A percentile compares a stretch with the other conserved stretches of the same genome.
phyloP scores from a whole-genome alignment of 176 grass and related monocot species.

The Guadua angustifolia region DNA sequence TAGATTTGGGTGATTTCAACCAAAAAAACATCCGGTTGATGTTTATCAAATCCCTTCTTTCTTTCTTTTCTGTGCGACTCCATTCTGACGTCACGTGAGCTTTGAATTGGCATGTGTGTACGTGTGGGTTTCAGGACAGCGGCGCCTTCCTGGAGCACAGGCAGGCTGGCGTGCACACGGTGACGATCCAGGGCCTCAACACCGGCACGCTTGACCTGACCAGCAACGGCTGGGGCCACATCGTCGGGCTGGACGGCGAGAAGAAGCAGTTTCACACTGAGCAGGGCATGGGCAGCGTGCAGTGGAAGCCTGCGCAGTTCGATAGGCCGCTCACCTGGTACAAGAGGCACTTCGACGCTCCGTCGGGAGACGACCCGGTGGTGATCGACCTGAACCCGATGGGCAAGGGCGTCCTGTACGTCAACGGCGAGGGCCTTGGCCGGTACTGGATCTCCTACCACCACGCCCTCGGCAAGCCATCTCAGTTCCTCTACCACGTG shows the following conservation, averaged over 20 bases:
- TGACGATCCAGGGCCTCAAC: slow-evolving; percentile 73
- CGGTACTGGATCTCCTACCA: slow-evolving; percentile 83
- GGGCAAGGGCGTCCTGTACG: slow-evolving; percentile 70
- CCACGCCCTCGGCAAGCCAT: slow-evolving; percentile 68
- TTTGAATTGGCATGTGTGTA: background rate
- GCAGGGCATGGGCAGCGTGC: slow-evolving; percentile 44
- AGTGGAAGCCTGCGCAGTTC: slow-evolving; percentile 52
- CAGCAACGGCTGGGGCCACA: slow-evolving; percentile 73
- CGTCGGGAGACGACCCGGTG: slow-evolving; percentile 57
- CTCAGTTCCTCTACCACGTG: slow-evolving; percentile 79
- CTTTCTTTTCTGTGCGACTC: too few species aligned
- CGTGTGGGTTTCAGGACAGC: slow-evolving; percentile 57
- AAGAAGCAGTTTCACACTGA: slow-evolving; percentile 46
- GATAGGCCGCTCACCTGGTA: slow-evolving; percentile 70
- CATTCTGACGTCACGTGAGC: background rate
- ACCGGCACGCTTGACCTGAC: slow-evolving; percentile 79
- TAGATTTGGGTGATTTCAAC: too few species aligned
- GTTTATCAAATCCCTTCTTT: too few species aligned
- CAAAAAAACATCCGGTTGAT: too few species aligned
- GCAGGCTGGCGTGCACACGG: slow-evolving; percentile 52
- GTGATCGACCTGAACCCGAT: slow-evolving; percentile 69
- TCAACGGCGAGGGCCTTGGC: slow-evolving; percentile 72
- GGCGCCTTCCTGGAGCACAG: slow-evolving; percentile 82
- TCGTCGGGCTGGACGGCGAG: slow-evolving; percentile 70
- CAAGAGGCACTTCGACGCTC: slow-evolving; percentile 69